Base-by-base conservation (phyloP, 163 green algal genomes). In the Smithsoniella earleae region DNA sequence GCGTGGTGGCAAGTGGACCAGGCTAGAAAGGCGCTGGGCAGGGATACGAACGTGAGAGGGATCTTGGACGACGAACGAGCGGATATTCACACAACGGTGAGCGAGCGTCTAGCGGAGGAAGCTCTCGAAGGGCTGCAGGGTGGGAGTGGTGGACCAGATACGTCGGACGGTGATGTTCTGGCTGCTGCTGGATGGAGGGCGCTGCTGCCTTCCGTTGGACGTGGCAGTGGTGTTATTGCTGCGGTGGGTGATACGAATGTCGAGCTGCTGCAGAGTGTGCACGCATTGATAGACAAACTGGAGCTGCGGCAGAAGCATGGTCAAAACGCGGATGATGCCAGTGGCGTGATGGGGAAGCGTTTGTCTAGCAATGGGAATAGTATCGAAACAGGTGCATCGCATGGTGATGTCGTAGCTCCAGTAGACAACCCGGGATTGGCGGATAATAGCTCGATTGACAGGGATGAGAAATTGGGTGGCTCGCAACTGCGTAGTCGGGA, bases 191-290 rank as follows among this genome's bases (percentile, higher is more conserved):
- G 16, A 3, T 69, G 58, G 58, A 30, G 58, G 6, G 58, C 58
- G 58, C 58, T 69, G 58, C 5, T 69, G 58, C 58, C 58, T 0
- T 33, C 58, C 1, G 58, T 38, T 4, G 58, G 58, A 6, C 34
- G 58, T 30, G 58, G 58, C 6, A n/a, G 5, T 4, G 25, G 58
- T 13, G 58, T 69, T 16, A 31, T 36, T 5, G 58, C 58, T 1
- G 34, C 58, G 58, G 58, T 69, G n/a, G 58, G 30, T 28, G 58
- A 69, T 33, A 69, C 58, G 3, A 30, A 69, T 30, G 27, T 43
- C n/a, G 31, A 18, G 5, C 30, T 69, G 58, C 58, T 69, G 25
- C 30, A 69, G 3, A 69, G 58, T 13, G 58, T 69, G 58, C 58
- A 69, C 43, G 58, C 3, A 31, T 33, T 69, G 58, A 30, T 69